These are phyloP conservation scores for Jatropha curcas DNA, from an alignment of 345 rosid genomes.

Conservation along the genomic window DNA sequence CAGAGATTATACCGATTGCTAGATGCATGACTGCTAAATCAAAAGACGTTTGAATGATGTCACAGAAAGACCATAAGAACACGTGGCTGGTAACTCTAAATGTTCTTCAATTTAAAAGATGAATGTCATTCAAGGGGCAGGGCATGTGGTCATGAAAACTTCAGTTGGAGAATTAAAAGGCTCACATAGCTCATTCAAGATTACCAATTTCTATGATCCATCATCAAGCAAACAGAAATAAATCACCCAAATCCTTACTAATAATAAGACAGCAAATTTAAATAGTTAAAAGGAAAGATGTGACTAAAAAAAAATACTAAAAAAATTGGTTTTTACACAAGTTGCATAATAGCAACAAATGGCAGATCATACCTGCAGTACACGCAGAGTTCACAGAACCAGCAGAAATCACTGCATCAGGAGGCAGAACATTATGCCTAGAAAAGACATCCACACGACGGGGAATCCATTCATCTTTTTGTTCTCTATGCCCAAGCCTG, in stretches of 20 bases:
- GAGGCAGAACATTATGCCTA: slow-evolving; percentile 71
- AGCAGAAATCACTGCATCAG: slow-evolving; percentile 78
- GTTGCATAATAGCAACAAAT: background rate
- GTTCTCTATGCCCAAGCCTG: slow-evolving; percentile 99
- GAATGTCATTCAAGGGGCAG: background rate
- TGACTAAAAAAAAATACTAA: background rate
- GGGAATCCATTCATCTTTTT: slow-evolving; percentile 97
- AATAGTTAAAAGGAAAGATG: background rate
- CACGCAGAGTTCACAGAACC: slow-evolving; percentile 86
- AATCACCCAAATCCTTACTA: background rate
- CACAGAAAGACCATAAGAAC: background rate
- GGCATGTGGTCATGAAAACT: background rate
- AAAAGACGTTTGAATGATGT: background rate
- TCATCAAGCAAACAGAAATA: background rate
- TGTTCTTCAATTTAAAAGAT: background rate
- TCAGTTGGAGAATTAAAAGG: background rate
- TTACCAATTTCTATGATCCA: background rate
- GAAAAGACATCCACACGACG: slow-evolving; percentile 85
- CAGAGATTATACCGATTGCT: background rate
- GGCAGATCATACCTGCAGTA: slow-evolving; percentile 71
- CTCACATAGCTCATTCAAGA: background rate
- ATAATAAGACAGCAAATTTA: background rate
- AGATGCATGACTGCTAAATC: background rate
- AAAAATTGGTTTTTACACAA: background rate
- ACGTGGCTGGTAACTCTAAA: background rate